Conservation (phyloP, 495 filamentous ascomycete genomes). For the Neurospora sp. region DNA sequence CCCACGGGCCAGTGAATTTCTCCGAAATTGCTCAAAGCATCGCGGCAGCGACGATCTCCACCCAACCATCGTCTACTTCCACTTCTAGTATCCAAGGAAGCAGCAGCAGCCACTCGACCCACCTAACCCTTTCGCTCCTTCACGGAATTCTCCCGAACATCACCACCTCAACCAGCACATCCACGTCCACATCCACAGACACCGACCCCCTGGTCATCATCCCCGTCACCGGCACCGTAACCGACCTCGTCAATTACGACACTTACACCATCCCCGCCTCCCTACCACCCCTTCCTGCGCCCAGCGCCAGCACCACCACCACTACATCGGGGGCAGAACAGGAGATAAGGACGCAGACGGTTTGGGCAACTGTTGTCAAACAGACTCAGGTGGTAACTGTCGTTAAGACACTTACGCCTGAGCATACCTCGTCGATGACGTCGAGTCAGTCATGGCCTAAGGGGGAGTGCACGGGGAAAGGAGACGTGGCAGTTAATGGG, state of each 20-base stretch:
- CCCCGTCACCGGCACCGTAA: background rate
- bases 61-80: background rate
- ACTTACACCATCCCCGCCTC: background rate
- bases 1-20: background rate
- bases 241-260: background rate
- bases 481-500: background rate
- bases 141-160: background rate
- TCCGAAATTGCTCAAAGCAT: background rate
- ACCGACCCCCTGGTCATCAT: background rate
- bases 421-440: background rate
- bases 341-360: background rate
- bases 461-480: background rate
- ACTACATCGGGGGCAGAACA: background rate
- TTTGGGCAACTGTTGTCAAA: background rate
- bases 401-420: background rate
- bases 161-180: background rate
- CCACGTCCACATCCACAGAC: background rate
- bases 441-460: background rate
- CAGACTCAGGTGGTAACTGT: background rate
- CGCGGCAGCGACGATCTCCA: background rate
- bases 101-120: background rate
- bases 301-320: background rate
- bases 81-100: background rate
- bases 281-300: background rate
- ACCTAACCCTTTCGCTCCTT: background rate